A percentile compares a stretch with the other conserved stretches of the same genome.
Evolutionary conservation across 768 basidiomycete species (phyloP).

Genomic region (Xerocomus potaroensis): DNA sequence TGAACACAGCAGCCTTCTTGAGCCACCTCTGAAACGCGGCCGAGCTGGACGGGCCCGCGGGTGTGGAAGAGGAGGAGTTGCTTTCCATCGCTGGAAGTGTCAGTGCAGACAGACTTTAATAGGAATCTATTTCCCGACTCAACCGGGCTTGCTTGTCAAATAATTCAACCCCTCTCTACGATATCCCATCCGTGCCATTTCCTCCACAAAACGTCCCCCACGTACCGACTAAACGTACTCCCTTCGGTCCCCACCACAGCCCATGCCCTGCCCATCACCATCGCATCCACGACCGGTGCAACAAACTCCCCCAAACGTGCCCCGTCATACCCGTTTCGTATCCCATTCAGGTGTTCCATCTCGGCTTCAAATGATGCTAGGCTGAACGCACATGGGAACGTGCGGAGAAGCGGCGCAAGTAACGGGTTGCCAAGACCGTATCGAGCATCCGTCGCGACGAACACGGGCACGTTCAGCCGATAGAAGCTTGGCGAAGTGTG

Average conservation of each 20-base stretch:
- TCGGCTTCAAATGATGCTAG: slow-evolving; percentile 45
- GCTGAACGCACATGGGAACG: slow-evolving; percentile 64
- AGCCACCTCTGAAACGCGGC: slow-evolving; percentile 50
- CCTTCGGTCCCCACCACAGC: slow-evolving; percentile 63
- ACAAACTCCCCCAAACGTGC: slow-evolving; percentile 44
- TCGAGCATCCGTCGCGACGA: slow-evolving; percentile 58
- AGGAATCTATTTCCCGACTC: slow-evolving; percentile 10
- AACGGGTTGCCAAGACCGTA: slow-evolving; percentile 38
- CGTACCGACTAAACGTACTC: slow-evolving; percentile 73
- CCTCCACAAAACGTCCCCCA: slow-evolving; percentile 65
- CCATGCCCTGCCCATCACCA: slow-evolving; percentile 58
- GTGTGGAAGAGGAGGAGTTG: slow-evolving; percentile 18
- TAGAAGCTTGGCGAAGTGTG: slow-evolving; percentile 33
- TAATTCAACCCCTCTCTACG: slow-evolving; percentile 41
- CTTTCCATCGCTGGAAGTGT: slow-evolving; percentile 27
- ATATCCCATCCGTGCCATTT: slow-evolving; percentile 50
- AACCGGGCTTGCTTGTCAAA: no score
- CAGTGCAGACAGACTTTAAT: neutral
- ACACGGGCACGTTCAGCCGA: slow-evolving; percentile 55
- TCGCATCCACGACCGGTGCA: slow-evolving; percentile 64
- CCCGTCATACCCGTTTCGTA: slow-evolving; percentile 48
- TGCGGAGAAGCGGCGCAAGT: slow-evolving; percentile 42
- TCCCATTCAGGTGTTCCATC: slow-evolving; percentile 28
- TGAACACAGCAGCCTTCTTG: slow-evolving; percentile 42
- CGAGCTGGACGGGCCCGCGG: slow-evolving; percentile 20